Conservation (phyloP, 1,139 yeast genomes). For the Candida tropicalis region DNA sequence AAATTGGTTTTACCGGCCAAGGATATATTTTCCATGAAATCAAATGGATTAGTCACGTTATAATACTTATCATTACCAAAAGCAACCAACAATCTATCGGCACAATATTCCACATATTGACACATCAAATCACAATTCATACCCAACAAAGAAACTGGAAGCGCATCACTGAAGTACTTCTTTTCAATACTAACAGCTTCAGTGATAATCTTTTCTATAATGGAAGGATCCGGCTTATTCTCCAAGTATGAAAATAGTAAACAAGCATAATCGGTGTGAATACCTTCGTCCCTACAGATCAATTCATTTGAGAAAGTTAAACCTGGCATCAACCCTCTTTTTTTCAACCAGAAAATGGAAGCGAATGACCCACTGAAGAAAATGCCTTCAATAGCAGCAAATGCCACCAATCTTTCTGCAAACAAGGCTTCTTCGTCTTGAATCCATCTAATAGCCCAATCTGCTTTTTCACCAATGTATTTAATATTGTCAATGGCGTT, state of each 20-base stretch:
- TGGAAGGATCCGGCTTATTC: slow-evolving; percentile 78
- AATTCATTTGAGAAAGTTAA: slow-evolving; percentile 94
- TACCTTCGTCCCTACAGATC: slow-evolving; percentile 96
- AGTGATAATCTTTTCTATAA: slow-evolving; percentile 82
- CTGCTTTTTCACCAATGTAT: slow-evolving; percentile 93
- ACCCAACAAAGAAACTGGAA: slow-evolving; percentile 89
- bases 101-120: slow-evolving; percentile 96
- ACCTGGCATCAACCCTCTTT: slow-evolving; percentile 98
- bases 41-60: slow-evolving; percentile 92
- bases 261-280: slow-evolving; percentile 94
- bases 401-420: slow-evolving; percentile 95
- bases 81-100: slow-evolving; percentile 88
- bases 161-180: slow-evolving; percentile 90
- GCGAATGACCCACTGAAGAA: slow-evolving; percentile 98
- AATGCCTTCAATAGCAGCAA: slow-evolving; percentile 99
- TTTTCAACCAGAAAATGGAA: slow-evolving; percentile 96
- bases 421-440: slow-evolving; percentile 82
- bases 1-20: slow-evolving; percentile 98
- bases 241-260: slow-evolving; percentile 88
- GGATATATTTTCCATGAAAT: slow-evolving; percentile 97
- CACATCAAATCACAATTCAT: slow-evolving; percentile 93
- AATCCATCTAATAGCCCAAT: slow-evolving; percentile 98
- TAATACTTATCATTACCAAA: slow-evolving; percentile 88
- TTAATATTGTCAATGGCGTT: slow-evolving; percentile 95
- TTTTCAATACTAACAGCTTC: slow-evolving; percentile 97